phyloP scores from a whole-genome alignment of 495 filamentous ascomycete species.

The Hyaloscypha hepaticicola region DNA sequence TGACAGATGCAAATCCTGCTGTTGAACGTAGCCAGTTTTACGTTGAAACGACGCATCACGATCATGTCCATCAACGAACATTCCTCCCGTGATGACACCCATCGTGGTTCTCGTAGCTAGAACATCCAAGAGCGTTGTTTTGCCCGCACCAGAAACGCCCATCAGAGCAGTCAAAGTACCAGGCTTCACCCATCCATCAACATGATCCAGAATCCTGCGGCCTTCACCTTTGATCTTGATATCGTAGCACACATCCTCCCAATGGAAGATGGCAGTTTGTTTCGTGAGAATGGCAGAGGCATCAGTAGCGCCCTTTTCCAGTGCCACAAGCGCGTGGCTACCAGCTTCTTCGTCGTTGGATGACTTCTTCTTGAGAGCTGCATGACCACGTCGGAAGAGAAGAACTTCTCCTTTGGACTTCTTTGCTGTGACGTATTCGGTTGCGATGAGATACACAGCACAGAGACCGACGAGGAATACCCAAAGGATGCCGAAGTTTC shows the following conservation, averaged over 20 bases:
- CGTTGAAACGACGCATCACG: constrained; percentile 82
- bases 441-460: constrained; percentile 63
- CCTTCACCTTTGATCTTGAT: constrained; percentile 78
- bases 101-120: constrained; percentile 76
- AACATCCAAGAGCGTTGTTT: constrained; percentile 70
- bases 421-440: constrained; percentile 72
- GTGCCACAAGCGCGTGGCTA: constrained; percentile 13
- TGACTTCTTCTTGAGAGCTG: constrained; percentile 38
- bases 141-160: constrained; percentile 70
- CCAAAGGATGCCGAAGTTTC: constrained; percentile 77
- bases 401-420: constrained; percentile 88
- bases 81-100: constrained; percentile 80
- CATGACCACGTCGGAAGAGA: constrained; percentile 68
- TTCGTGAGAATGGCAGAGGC: constrained; percentile 46
- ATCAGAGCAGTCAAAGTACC: constrained; percentile 85
- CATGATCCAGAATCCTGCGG: constrained; percentile 71
- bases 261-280: constrained; percentile 74
- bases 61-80: constrained; percentile 75
- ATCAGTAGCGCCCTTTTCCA: constrained; percentile 43
- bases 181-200: constrained; percentile 88
- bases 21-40: constrained; percentile 91
- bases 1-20: constrained; percentile 86
- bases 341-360: constrained; percentile 41
- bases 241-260: constrained; percentile 81
- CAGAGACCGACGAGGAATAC: constrained; percentile 68